Evolutionary conservation across 495 filamentous ascomycete genomes (phyloP), one percentile per base, ranked within the genome.

Genomic region (Aspergillus mulundensis): DNA sequence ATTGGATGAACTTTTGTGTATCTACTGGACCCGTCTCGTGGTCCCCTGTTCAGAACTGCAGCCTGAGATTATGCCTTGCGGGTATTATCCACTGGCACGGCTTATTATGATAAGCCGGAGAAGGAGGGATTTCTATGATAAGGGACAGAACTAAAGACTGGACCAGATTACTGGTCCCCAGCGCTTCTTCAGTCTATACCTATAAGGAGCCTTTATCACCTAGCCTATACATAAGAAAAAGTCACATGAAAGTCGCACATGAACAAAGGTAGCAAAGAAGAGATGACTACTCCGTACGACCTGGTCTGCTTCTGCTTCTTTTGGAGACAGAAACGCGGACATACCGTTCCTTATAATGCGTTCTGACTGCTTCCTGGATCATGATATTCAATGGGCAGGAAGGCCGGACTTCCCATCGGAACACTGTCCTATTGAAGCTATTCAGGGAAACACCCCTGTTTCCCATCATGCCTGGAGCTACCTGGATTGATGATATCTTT

Each of bases 221-320:
- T 59, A 53, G 32, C n/a, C 41, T 50, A 25, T 59, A 42, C 34
- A 54, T 32, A 44, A 59, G 50, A 58, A 49, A 56, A 58, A 43
- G 39, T 44, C 54, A 57, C 46, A 50, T 57, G 54, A 43, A 48
- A 56, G 39, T 50, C 36, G 25, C 49, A 58, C 32, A 58, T 53
- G 30, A 40, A 15, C 30, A 24, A 53, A 21, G 14, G 11, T 52
- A 44, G 49, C 44, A 34, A 49, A 53, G 19, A 7, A 40, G 48
- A 44, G 23, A n/a, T n/a, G 25, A 16, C 36, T 30, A 25, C 50
- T 16, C 24, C 32, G 12, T 10, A 36, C 32, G 2, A 14, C 32
- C 32, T 2, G 11, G 32, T 15, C 32, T 14, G 32, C 12, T 36
- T 36, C 32, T 36, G 11, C 32, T 4, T 30, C 5, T 4, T 30